phyloP scores from a whole-genome alignment of 2,329 filamentous ascomycete species.

The Pseudohalonectria lignicola region DNA sequence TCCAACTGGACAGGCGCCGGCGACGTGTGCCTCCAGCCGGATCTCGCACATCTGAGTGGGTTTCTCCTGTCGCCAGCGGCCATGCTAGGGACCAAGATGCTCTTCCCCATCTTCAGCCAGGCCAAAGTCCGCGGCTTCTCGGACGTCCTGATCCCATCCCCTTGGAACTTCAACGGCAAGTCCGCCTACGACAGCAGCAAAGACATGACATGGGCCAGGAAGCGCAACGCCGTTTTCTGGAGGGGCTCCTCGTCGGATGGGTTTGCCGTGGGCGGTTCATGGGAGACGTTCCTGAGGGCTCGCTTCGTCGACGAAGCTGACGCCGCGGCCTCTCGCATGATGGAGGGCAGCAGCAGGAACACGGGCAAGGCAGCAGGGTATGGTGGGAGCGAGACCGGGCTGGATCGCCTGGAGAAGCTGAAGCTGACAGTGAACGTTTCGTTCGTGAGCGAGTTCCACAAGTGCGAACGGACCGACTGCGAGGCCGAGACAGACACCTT shows the following conservation, averaged over 20 bases:
- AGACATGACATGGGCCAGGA: constrained; percentile 33
- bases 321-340: constrained; percentile 16
- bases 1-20: constrained; percentile 25
- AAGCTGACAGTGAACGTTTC: constrained; percentile 24
- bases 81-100: constrained; percentile 27
- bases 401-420: too few relatives aligned
- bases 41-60: constrained; percentile 37
- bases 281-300: constrained; percentile 48
- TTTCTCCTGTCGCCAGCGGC: constrained; percentile 35
- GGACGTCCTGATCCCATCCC: constrained; percentile 35
- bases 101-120: constrained; percentile 45
- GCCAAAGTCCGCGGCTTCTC: constrained; percentile 41
- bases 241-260: constrained; percentile 41
- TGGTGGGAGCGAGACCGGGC: too few relatives aligned
- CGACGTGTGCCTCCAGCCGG: constrained; percentile 39
- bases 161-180: constrained; percentile 26
- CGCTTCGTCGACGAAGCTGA: constrained; percentile 42
- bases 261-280: constrained; percentile 35
- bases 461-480: constrained; percentile 22
- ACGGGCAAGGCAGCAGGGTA: too few relatives aligned
- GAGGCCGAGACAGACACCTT: constrained; percentile 18
- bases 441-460: constrained; percentile 25
- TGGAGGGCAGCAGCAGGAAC: not conserved
- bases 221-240: constrained; percentile 40
- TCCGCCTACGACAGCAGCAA: constrained; percentile 21